Evolutionary conservation across 2,329 filamentous ascomycete species (phyloP), one percentile per base, ranked within the genome.

Genomic region (Fusarium pseudoanthophilum): DNA sequence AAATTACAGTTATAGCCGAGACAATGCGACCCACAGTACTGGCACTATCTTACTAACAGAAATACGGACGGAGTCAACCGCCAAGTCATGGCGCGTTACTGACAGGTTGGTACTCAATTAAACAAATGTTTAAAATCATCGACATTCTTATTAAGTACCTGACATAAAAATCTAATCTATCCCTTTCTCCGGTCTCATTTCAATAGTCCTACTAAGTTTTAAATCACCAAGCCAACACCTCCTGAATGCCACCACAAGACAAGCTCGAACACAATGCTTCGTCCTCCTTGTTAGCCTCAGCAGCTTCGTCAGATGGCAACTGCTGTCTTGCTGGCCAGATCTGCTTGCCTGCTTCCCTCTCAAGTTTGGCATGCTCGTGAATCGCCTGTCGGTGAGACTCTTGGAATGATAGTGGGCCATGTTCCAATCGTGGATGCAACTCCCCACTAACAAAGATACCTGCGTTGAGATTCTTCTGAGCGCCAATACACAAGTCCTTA

Each of bases 351-450:
- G 55, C 53, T 1, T 48, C 43, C 16, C 42, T 72, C 39, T 72
- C 69, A 34, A 72, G 58, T 24, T 72, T 53, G 16, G 68, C 52
- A 24, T 72, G 69, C 7, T 36, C 69, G 18, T 57, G 53, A 10
- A 72, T 72, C 5, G 71, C 69, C n/a, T 72, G 55, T 24, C 69
- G 69, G 40, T 73, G 69, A 4, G 49, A 49, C 1, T 72, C 57
- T 15, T 73, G 71, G 67, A 73, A 73, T 3, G 67, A 73, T 9
- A 73, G 13, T 7, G 71, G 71, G 5, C 67, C 71, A 13, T 73
- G 68, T 20, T 73, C 71, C 15, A 72, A 28, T 36, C 67, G 57
- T n/a, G 71, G 71, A 11, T 73, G 71, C 10, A 73, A 36, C 16
- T 74, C 67, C 1, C 71, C 71, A 2, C 67, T 73, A 8, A 73